phyloP scores from a whole-genome alignment of 2,329 filamentous ascomycete genomes.

The Escovopsis weberi region DNA sequence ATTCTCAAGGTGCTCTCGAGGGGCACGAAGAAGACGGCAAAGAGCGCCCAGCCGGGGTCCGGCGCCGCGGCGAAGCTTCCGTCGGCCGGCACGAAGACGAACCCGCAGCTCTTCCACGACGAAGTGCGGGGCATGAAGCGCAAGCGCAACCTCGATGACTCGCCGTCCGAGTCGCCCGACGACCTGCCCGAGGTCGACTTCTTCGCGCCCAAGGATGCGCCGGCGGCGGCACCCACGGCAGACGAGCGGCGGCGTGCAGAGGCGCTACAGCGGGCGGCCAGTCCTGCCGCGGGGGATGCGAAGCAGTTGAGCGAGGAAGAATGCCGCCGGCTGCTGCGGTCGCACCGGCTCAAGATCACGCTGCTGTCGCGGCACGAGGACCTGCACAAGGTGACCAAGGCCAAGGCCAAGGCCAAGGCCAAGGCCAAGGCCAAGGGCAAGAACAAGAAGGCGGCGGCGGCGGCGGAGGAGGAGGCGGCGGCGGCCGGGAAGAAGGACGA shows the following conservation, averaged over 20 bases:
- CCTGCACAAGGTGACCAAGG: conserved; percentile 34
- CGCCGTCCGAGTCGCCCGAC: conserved; percentile 12
- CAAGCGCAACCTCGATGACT: conserved; percentile 32
- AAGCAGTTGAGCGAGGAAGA: conserved; percentile 48
- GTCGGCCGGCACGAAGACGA: conserved; percentile 47
- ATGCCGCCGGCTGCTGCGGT: conserved; percentile 58
- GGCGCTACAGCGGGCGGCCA: conserved; percentile 14
- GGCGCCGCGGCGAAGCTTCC: conserved; percentile 34
- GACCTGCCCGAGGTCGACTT: conserved; percentile 40
- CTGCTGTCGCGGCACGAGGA: conserved; percentile 44
- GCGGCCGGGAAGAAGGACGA: conserved; percentile 32
- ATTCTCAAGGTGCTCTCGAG: conserved; percentile 59
- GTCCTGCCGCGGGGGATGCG: conserved; percentile 13
- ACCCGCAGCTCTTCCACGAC: conserved; percentile 58
- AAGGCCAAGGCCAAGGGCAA: conserved; percentile 8
- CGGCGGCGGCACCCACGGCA: conserved; percentile 16
- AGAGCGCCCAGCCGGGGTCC: conserved; percentile 15
- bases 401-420: conserved; percentile 33
- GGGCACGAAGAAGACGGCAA: conserved; percentile 44
- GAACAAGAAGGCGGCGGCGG: conserved; percentile 39
- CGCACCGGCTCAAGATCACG: conserved; percentile 74
- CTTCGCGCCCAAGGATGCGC: conserved; percentile 35
- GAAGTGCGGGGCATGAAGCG: conserved; percentile 37
- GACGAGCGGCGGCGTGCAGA: conserved; percentile 7
- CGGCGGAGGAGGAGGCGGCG: conserved; percentile 30